Conservation (phyloP, 768 basidiomycete species). For the Mycena metata region DNA sequence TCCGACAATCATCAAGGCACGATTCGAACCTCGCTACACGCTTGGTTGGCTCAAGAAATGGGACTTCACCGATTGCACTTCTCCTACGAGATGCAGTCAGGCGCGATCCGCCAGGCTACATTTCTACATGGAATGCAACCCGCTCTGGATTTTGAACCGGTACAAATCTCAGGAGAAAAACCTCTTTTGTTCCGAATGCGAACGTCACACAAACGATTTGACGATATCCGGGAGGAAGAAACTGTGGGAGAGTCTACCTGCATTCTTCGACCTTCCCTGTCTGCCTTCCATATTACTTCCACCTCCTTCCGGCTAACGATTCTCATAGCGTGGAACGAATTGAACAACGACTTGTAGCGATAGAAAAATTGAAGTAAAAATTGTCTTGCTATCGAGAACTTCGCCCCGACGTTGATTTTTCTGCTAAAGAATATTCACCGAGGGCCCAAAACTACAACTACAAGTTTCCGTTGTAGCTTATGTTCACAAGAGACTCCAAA, state of each 20-base stretch:
- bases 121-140: too few species aligned
- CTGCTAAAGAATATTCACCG: too few species aligned
- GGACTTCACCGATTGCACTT: neutral
- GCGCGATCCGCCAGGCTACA: too few species aligned
- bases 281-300: too few species aligned
- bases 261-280: constrained; percentile 18
- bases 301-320: too few species aligned
- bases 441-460: too few species aligned
- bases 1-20: neutral
- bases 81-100: too few species aligned
- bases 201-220: neutral
- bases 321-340: constrained; percentile 26
- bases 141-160: neutral
- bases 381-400: neutral
- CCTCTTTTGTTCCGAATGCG: neutral
- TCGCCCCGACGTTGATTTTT: too few species aligned
- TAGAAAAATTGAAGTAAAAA: too few species aligned
- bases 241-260: constrained; percentile 24
- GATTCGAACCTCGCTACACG: neutral
- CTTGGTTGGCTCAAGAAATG: neutral
- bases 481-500: too few species aligned
- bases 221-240: constrained; percentile 4
- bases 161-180: too few species aligned
- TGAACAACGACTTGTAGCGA: constrained; percentile 2
- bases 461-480: too few species aligned